Evolutionary conservation across 345 rosid genomes (phyloP).

Genomic region (Boechera retrofracta): DNA sequence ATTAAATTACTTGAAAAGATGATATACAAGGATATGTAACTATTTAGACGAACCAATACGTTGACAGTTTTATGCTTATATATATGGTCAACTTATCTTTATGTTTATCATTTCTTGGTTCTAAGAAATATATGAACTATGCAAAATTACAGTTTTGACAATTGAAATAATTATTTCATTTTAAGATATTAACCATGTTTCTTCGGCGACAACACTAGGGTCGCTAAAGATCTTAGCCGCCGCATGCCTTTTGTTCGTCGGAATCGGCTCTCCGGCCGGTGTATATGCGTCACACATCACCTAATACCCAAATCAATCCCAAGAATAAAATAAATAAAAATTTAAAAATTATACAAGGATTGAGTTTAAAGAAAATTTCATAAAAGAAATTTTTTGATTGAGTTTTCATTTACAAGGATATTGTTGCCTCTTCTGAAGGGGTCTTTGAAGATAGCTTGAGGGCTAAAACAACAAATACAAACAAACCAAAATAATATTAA

Average conservation of each 20-base stretch:
- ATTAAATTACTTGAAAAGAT: too few species aligned
- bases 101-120: too few species aligned
- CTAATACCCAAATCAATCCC: slow-evolving; percentile 39
- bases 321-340: not conserved
- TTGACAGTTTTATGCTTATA: too few species aligned
- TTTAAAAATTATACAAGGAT: too few species aligned
- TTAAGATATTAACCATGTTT: slow-evolving; percentile 58
- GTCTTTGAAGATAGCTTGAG: slow-evolving; percentile 76
- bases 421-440: slow-evolving; percentile 79
- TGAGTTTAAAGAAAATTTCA: too few species aligned
- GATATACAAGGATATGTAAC: too few species aligned
- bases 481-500: not conserved
- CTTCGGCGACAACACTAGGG: slow-evolving; percentile 62
- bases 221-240: slow-evolving; percentile 72
- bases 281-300: slow-evolving; percentile 83
- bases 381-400: not conserved
- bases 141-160: too few species aligned
- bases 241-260: slow-evolving; percentile 63
- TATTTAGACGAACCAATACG: too few species aligned
- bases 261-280: slow-evolving; percentile 71
- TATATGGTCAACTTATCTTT: too few species aligned
- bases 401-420: slow-evolving; percentile 58
- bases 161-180: not conserved
- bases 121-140: too few species aligned
- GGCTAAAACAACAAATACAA: slow-evolving; percentile 46